These are phyloP conservation scores for Saccharomyces eubayanus DNA, from an alignment of 805 yeast genomes.

Conservation along the genomic window DNA sequence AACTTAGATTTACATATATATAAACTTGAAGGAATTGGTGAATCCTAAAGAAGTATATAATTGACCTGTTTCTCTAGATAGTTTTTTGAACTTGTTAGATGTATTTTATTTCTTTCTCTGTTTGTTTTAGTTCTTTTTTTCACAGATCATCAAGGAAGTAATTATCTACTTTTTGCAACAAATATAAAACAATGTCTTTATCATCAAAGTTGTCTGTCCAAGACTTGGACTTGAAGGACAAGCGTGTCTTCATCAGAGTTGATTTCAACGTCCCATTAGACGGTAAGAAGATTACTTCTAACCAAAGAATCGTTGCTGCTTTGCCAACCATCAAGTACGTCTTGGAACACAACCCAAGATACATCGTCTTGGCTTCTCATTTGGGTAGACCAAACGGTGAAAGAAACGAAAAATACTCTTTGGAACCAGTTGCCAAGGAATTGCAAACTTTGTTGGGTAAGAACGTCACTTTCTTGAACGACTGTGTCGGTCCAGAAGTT, in stretches of 20 bases:
- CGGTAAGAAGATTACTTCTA: conserved; percentile 95
- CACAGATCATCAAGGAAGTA: background rate
- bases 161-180: background rate
- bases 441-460: conserved; percentile 66
- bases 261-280: conserved; percentile 94
- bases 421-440: conserved; percentile 90
- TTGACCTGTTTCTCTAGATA: background rate
- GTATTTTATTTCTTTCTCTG: background rate
- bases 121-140: background rate
- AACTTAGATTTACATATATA: background rate
- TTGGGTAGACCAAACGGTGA: conserved; percentile 99
- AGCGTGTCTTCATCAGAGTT: conserved; percentile 98
- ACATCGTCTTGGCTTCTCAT: conserved; percentile 89
- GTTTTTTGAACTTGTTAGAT: background rate
- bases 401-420: conserved; percentile 72
- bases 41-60: background rate
- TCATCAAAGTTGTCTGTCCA: conserved; percentile 87
- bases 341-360: conserved; percentile 83
- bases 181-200: conserved; percentile 61
- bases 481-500: conserved; percentile 89
- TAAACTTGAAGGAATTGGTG: background rate
- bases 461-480: conserved; percentile 73
- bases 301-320: conserved; percentile 99
- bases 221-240: conserved; percentile 77
- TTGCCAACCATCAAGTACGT: conserved; percentile 97